Base-by-base conservation (phyloP, 331 rosid genomes). In the Quercus tomentella region DNA sequence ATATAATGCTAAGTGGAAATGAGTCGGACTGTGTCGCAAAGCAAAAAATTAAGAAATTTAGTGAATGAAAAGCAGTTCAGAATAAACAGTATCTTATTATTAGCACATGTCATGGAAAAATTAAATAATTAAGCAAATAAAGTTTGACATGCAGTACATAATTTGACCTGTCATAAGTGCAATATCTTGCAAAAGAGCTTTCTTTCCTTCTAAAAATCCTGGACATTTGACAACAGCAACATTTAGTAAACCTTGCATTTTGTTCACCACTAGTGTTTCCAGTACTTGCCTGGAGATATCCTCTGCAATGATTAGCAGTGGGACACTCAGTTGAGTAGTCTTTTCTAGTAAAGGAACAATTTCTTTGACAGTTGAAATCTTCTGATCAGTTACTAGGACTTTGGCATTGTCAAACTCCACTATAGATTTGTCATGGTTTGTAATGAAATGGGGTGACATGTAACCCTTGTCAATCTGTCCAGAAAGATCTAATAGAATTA, bases 151-250 rank as follows among this genome's bases (percentile, higher is more conserved):
- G 21, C 67, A 26, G 79, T 35, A 82, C 65, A 70, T 73, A 60
- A 85, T 56, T 86, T 83, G 83, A 90, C 98, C 98, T 56, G 98
- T 92, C 92, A 95, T 91, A 37, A 95, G 92, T 30, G 98, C 97
- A 86, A 95, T 91, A 84, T 95, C 98, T 82, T 95, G 98, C 85
- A 95, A 82, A 68, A 93, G 80, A 66, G 92, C 93, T 81, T 95
- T 95, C 88, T 95, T 93, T 61, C 88, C 84, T 74, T 88, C 98
- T 74, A 86, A 89, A 72, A 90, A 77, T 80, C 97, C 98, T 57
- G 99, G 98, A 81, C 99, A 95, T 82, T 88, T 90, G 73, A 95
- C 92, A 22, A 88, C 96, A 30, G 97, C 98, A 84, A 91, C 99
- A 80, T 89, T 89, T 51, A 95, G 68, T 82, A 90, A 77, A 76